These are phyloP conservation scores for Nakaseomyces uthaithaninus DNA, from an alignment of 1,139 yeast species.

Conservation along the genomic window DNA sequence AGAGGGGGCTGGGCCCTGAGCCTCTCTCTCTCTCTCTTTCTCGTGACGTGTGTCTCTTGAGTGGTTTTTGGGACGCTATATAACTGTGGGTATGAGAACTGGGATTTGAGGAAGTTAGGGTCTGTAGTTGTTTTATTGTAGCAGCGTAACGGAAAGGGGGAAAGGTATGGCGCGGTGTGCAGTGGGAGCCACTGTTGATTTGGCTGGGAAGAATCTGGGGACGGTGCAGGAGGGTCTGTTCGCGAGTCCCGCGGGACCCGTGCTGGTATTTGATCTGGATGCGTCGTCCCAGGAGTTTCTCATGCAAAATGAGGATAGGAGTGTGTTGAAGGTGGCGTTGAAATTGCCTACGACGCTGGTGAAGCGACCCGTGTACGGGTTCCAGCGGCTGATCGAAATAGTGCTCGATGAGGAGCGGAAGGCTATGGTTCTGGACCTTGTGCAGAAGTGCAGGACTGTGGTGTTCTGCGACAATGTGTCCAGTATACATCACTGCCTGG, in stretches of 20 bases:
- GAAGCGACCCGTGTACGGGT: constrained; percentile 51
- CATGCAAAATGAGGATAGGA: constrained; percentile 6
- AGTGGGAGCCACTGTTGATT: constrained; percentile 8
- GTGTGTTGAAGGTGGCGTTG: constrained; percentile 2
- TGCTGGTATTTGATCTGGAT: constrained; percentile 2
- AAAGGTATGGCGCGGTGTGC: constrained; percentile 6
- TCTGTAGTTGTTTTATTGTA: no score
- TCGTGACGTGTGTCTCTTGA: no score
- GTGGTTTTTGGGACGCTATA: no score
- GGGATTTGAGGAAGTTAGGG: no score
- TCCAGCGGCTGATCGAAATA: constrained; percentile 36
- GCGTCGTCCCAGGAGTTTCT: not conserved
- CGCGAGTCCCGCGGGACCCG: not conserved
- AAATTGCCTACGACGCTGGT: constrained; percentile 58
- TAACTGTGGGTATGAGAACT: no score
- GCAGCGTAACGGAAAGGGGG: no score
- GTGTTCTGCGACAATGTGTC: constrained; percentile 30
- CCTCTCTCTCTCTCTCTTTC: no score
- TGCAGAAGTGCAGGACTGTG: constrained; percentile 17
- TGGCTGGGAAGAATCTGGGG: constrained; percentile 1
- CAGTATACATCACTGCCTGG: constrained; percentile 18
- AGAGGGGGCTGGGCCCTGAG: no score
- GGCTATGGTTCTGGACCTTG: constrained; percentile 19
- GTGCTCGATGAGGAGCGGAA: constrained; percentile 32
- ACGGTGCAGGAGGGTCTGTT: constrained; percentile 4